Percentiles rank a stretch among this genome's conserved stretches.
Conservation (phyloP, 345 rosid species). For the Viola odorata region DNA sequence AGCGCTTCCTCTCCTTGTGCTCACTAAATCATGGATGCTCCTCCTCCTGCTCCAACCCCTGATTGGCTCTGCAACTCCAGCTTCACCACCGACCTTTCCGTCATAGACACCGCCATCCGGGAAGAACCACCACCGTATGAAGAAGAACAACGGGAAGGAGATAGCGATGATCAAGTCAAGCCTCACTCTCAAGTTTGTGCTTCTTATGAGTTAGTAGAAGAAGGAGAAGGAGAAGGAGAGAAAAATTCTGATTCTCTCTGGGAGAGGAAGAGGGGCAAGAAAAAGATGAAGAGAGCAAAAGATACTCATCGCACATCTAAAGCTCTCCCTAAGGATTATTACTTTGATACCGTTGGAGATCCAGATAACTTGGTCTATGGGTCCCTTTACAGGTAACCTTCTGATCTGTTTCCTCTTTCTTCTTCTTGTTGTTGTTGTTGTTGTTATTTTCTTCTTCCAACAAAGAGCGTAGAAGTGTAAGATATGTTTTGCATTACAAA, state of each 20-base stretch:
- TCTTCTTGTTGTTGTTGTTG: background rate
- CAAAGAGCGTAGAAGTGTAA: too few species aligned
- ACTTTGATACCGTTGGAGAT: slow-evolving; percentile 82
- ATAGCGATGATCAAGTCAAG: slow-evolving; percentile 1
- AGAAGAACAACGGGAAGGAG: slow-evolving; percentile 37
- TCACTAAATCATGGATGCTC: slow-evolving; percentile 19
- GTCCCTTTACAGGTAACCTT: slow-evolving; percentile 58
- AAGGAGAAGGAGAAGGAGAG: background rate
- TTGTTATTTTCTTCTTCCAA: background rate
- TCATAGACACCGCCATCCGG: slow-evolving; percentile 43
- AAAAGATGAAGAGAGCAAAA: slow-evolving; percentile 13
- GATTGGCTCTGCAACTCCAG: slow-evolving; percentile 84
- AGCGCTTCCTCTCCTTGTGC: slow-evolving; percentile 38
- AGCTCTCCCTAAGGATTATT: slow-evolving; percentile 65
- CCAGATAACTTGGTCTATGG: slow-evolving; percentile 81
- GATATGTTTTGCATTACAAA: too few species aligned
- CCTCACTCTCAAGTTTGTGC: slow-evolving; percentile 4
- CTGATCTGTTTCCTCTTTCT: background rate
- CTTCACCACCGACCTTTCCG: slow-evolving; percentile 66
- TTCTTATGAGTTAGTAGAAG: slow-evolving; percentile 42
- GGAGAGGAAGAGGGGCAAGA: slow-evolving; percentile 32
- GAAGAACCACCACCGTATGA: slow-evolving; percentile 7
- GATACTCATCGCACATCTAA: slow-evolving; percentile 32
- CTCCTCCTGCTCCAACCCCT: slow-evolving; percentile 13
- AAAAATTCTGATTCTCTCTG: background rate